A percentile compares a stretch with the other conserved stretches of the same genome.
phyloP scores from a whole-genome alignment of 1,284 basidiomycete species.

The Lentinus polychrous region DNA sequence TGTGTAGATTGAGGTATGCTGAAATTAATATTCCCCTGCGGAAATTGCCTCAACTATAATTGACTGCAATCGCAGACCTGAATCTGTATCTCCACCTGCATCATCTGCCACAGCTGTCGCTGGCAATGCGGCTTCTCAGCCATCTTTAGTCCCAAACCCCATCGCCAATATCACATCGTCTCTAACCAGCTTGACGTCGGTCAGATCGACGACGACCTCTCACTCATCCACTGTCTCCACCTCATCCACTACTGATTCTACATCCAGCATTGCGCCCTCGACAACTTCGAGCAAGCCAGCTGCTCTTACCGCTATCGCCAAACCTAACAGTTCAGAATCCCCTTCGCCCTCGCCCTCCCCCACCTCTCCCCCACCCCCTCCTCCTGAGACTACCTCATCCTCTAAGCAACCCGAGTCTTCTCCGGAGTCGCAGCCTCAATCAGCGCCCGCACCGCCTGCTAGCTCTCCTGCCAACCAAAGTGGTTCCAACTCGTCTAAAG shows the following conservation, averaged over 20 bases:
- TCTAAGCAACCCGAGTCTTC: slow-evolving; percentile 8
- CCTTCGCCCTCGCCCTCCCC: slow-evolving; percentile 1
- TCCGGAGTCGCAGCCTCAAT: slow-evolving; percentile 11
- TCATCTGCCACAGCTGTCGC: slow-evolving; percentile 2
- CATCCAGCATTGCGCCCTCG: not conserved
- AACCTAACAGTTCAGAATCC: not conserved
- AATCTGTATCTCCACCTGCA: not conserved
- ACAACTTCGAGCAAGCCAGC: not conserved
- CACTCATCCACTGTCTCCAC: slow-evolving; percentile 4
- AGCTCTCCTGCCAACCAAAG: not conserved
- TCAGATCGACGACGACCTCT: not conserved
- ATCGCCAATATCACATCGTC: slow-evolving; percentile 1
- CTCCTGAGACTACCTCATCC: slow-evolving; percentile 7
- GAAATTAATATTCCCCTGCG: not conserved
- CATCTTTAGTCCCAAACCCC: slow-evolving; percentile 5
- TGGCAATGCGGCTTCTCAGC: slow-evolving; percentile 8
- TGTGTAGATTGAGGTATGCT: slow-evolving; percentile 26
- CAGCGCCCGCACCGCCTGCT: slow-evolving; percentile 6
- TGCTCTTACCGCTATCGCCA: not conserved
- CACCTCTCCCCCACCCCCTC: slow-evolving; percentile 3
- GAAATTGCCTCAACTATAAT: too few relatives aligned
- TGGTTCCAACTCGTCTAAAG: not conserved
- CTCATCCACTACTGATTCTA: slow-evolving; percentile 5
- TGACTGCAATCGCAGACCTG: not conserved
- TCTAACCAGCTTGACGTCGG: not conserved